A percentile compares a stretch with the other conserved stretches of the same genome.
Conservation (phyloP, 257 asterid genomes). For the Przewalskia tangutica region DNA sequence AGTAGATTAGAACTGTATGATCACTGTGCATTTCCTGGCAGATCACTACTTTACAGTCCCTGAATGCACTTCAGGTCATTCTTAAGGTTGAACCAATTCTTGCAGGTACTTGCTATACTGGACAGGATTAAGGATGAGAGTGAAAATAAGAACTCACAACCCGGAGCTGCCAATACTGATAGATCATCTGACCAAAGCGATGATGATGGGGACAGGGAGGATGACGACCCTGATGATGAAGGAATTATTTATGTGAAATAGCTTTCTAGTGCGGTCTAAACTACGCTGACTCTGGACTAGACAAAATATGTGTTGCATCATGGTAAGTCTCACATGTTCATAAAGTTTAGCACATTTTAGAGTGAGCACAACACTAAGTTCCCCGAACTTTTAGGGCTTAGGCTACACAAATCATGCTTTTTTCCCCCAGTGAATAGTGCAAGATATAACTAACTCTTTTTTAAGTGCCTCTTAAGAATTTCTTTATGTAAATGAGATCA, state of each 20-base stretch:
- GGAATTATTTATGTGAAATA: constrained; percentile 80
- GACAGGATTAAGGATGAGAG: constrained; percentile 80
- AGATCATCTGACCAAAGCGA: constrained; percentile 33
- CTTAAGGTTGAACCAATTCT: neutral
- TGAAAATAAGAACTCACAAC: constrained; percentile 19
- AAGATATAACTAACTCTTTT: neutral
- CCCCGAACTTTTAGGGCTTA: neutral
- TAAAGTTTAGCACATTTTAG: neutral
- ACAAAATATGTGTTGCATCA: neutral
- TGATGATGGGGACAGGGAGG: constrained; percentile 49
- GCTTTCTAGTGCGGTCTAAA: constrained; percentile 6
- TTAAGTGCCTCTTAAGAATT: neutral
- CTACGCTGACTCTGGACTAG: neutral
- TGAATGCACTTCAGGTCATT: neutral
- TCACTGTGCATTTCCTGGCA: neutral
- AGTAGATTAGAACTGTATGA: neutral
- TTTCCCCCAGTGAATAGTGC: neutral
- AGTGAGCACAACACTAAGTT: neutral
- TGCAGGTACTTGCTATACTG: constrained; percentile 89
- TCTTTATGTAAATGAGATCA: neutral
- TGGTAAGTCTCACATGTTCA: neutral
- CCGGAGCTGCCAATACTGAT: constrained; percentile 16
- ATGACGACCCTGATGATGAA: constrained; percentile 60
- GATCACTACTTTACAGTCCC: neutral
- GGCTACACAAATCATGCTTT: neutral